These are phyloP conservation scores for Sporothrix humicola DNA, from an alignment of 2,329 filamentous ascomycete genomes.

Conservation along the genomic window DNA sequence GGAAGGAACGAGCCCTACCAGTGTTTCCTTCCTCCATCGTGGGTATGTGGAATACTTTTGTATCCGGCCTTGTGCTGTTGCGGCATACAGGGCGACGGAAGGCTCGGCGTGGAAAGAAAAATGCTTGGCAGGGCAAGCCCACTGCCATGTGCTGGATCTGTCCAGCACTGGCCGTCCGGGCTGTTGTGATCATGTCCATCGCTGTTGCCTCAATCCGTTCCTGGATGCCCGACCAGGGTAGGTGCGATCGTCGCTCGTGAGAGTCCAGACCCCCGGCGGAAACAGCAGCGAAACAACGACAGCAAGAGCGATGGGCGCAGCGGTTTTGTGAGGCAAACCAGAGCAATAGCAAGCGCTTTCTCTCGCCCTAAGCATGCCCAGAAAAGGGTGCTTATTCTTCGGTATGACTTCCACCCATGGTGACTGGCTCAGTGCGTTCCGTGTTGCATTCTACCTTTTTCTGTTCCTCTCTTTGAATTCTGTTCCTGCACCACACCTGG, in stretches of 20 bases:
- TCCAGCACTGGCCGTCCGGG: neutral
- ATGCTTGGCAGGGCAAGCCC: neutral
- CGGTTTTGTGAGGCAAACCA: neutral
- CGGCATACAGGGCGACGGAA: conserved; percentile 15
- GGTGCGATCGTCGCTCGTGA: conserved; percentile 7
- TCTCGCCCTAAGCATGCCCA: neutral
- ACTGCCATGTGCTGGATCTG: neutral
- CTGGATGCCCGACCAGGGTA: conserved; percentile 18
- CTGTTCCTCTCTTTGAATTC: neutral
- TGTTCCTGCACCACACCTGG: conserved; percentile 18
- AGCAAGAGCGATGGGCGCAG: neutral
- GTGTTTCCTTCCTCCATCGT: neutral
- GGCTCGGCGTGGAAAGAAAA: neutral
- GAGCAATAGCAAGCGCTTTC: neutral
- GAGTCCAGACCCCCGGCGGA: neutral
- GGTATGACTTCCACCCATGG: neutral
- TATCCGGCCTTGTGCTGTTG: neutral
- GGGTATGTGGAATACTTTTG: neutral
- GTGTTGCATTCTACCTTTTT: neutral
- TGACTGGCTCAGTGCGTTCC: neutral
- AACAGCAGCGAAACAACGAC: neutral
- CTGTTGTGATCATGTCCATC: conserved; percentile 14
- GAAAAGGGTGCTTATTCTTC: conserved; percentile 1
- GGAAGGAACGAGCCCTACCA: neutral
- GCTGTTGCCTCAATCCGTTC: conserved; percentile 6